Base-by-base conservation (phyloP, 192 early-diverging fungal species). In the Funneliformis geosporum region DNA sequence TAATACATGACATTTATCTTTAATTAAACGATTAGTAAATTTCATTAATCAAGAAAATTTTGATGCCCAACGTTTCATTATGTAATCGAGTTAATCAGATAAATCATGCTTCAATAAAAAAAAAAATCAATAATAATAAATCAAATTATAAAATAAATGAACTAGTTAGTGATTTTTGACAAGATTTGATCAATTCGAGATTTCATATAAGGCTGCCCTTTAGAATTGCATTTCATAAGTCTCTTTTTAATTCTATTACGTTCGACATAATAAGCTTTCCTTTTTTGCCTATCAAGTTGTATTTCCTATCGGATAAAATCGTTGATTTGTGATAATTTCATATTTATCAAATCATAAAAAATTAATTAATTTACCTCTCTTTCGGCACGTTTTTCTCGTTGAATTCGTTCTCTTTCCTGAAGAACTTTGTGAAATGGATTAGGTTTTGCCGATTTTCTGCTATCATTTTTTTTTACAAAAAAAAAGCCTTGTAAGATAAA, bases 151-250 rank as follows among this genome's bases (percentile, higher is more conserved):
- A 50, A 50, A 50, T 50, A 50, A 16, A 0, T 50, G 10, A 0
- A 14, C 4, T 16, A 50, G 47, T 18, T 50, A 50, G 2, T 43
- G 47, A 74, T 50, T 50, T 74, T 74, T 38, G 72, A 27, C 7
- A 74, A 39, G 12, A 74, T 18, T 18, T 59, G 72, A 59, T 74
- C 72, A 60, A 74, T 74, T 38, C 55, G 72, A 38, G 72, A 12
- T 38, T 74, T 74, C 72, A 74, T 74, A 8, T 59, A 4, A n/a
- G 72, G 72, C 39, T 74, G 72, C 59, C 72, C 72, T 16, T 74
- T 74, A 7, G 27, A 47, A 59, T 33, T 74, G 18, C 72, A 27
- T 23, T 74, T 74, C 72, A 47, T 21, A 28, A 74, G 38, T n/a
- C 59, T 47, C 25, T 60, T 74, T 50, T 74, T 50, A 10, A 23